A percentile compares a stretch with the other conserved stretches of the same genome.
Conservation (phyloP, 345 rosid genomes). For the Lepidium sativum region DNA sequence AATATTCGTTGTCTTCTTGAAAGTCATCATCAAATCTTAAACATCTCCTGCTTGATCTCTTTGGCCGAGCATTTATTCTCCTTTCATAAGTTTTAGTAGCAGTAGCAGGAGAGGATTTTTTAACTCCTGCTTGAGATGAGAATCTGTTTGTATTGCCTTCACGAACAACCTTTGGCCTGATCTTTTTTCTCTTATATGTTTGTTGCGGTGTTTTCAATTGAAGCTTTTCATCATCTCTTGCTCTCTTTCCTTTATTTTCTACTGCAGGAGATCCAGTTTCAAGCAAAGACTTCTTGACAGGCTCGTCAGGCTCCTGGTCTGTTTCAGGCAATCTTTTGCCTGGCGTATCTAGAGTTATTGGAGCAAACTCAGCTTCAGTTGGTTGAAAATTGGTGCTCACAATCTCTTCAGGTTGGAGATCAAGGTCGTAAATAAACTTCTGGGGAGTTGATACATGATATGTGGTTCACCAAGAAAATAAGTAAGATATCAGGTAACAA, state of each 20-base stretch:
- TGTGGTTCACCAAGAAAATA: not conserved
- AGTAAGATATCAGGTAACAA: not conserved
- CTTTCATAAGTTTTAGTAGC: conserved; percentile 22
- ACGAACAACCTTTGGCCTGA: conserved; percentile 57
- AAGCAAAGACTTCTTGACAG: not conserved
- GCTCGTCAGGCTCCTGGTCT: not conserved
- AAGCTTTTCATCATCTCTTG: not conserved
- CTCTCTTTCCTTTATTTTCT: conserved; percentile 3
- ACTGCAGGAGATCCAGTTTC: not conserved
- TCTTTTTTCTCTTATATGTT: conserved; percentile 55
- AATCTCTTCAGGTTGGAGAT: conserved; percentile 14
- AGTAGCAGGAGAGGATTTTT: conserved; percentile 30
- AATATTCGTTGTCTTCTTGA: not conserved
- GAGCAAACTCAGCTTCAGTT: not conserved
- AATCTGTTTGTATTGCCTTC: conserved; percentile 39
- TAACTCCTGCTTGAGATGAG: conserved; percentile 29
- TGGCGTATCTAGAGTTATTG: not conserved
- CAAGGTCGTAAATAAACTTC: conserved; percentile 6
- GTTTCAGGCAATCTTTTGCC: not conserved
- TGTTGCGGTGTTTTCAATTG: conserved; percentile 6
- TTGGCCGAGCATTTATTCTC: conserved; percentile 17
- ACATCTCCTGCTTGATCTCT: conserved; percentile 39
- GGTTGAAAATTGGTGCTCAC: not conserved
- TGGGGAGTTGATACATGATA: not conserved
- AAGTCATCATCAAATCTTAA: conserved; percentile 8